Percentiles rank a stretch among this genome's conserved stretches.
These are phyloP conservation scores for Clarkia xantiana DNA, from an alignment of 345 rosid genomes.

Conservation along the genomic window DNA sequence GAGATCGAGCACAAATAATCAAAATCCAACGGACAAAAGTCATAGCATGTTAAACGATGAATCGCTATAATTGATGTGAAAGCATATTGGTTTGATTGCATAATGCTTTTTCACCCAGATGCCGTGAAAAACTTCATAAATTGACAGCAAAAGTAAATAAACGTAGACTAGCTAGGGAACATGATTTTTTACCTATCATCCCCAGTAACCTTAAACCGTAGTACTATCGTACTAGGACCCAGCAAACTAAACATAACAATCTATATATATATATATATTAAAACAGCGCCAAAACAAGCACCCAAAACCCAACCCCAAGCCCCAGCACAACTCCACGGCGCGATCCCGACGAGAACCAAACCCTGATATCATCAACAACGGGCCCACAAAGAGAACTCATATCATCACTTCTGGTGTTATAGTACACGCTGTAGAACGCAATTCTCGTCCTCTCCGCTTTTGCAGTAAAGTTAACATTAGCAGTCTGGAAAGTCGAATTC, in stretches of 20 bases:
- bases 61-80: no score
- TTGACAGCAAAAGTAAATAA: no score
- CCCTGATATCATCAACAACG: constrained; percentile 77
- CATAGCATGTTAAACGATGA: no score
- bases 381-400: constrained; percentile 98
- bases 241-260: neutral
- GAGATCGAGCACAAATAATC: no score
- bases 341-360: constrained; percentile 48
- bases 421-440: constrained; percentile 90
- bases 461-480: constrained; percentile 61
- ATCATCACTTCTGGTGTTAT: constrained; percentile 84
- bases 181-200: no score
- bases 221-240: neutral
- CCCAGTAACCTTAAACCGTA: neutral
- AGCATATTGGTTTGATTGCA: no score
- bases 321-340: constrained; percentile 12
- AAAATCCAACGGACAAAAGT: no score
- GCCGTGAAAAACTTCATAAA: no score
- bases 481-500: constrained; percentile 51
- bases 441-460: constrained; percentile 78
- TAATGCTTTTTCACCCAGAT: no score
- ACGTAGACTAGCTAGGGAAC: no score
- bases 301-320: constrained; percentile 21
- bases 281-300: constrained; percentile 14
- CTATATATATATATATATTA: no score